Base-by-base conservation (phyloP, 257 asterid species). In the Nicotiana undulata region DNA sequence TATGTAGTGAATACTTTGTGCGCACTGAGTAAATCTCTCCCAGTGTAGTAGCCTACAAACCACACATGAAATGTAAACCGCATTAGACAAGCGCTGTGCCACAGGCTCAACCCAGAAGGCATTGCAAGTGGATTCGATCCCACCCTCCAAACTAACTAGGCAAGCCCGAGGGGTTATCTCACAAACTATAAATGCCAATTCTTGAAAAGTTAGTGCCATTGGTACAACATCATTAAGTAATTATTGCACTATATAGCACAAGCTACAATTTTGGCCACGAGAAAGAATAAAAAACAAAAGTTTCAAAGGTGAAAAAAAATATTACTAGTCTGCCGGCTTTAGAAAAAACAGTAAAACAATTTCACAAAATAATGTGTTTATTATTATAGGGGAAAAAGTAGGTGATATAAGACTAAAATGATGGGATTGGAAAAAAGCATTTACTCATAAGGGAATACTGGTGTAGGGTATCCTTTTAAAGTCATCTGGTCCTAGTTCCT, bases 401-500 rank as follows among this genome's bases (percentile, higher is more conserved):
- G 79, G 29, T 56, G 55, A 51, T 77, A 77, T 58, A 56, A 55
- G 80, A 15, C 70, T 67, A 29, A 31, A 75, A 64, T 77, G 12
- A 82, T 40, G 52, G 59, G 55, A 53, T 77, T 15, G 40, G 28
- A 55, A 66, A 68, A 31, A 29, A 67, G 55, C 16, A 72, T 13
- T 70, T 40, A 40, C 3, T 40, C 49, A 40, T 40, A 40, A 9
- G 49, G 49, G 49, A n/a, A n/a, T n/a, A 2, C 49, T 40, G 10
- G 64, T 46, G 85, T 58, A 75, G 81, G 83, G 79, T 84, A 82
- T 32, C 79, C 81, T 64, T 80, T 61, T 81, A 63, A 90, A 86
- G 79, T 83, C 86, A 86, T 86, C 80, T 88, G 91, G 91, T 89
- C 91, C 93, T 89, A 29, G 13, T 52, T 22, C 85, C 74, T 85